phyloP scores from a whole-genome alignment of 2,329 filamentous ascomycete genomes.

The Aspergillus pseudoglaucus region DNA sequence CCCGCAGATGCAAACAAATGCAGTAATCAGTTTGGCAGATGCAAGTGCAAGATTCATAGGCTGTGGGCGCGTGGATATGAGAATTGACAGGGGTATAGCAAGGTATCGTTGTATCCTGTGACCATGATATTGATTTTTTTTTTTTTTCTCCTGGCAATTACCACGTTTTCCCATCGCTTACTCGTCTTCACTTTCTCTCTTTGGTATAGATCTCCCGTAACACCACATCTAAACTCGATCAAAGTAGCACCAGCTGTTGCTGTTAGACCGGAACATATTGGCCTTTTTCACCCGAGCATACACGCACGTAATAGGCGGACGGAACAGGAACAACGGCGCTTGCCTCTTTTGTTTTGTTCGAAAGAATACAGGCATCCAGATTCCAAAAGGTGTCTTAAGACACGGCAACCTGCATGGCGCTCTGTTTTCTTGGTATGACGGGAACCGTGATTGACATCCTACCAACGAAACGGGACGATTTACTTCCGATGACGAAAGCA shows the following conservation, averaged over 20 bases:
- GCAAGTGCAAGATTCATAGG: conserved; percentile 6
- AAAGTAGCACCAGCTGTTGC: too few relatives aligned
- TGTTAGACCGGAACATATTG: too few relatives aligned
- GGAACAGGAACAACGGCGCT: conserved; percentile 6
- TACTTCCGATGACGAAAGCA: conserved; percentile 8
- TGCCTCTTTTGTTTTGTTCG: conserved; percentile 4
- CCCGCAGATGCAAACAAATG: conserved; percentile 22
- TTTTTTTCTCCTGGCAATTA: too few relatives aligned
- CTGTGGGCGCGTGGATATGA: background rate
- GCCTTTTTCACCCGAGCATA: background rate
- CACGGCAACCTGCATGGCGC: conserved; percentile 26
- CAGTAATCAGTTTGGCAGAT: conserved; percentile 12
- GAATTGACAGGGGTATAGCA: background rate
- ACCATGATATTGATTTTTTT: too few relatives aligned
- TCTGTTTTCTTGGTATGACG: conserved; percentile 21
- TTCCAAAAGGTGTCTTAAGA: conserved; percentile 28
- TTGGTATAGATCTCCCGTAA: too few relatives aligned
- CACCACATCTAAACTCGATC: too few relatives aligned
- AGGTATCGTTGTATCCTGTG: too few relatives aligned
- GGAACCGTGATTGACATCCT: conserved; percentile 18
- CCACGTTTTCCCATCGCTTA: too few relatives aligned
- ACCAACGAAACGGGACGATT: conserved; percentile 15
- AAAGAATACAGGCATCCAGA: conserved; percentile 10
- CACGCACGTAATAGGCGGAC: conserved; percentile 18
- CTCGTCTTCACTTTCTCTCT: too few relatives aligned